These are phyloP conservation scores for Phytophthora foliorum DNA, from an alignment of 352 stramenopile genomes.

Conservation along the genomic window DNA sequence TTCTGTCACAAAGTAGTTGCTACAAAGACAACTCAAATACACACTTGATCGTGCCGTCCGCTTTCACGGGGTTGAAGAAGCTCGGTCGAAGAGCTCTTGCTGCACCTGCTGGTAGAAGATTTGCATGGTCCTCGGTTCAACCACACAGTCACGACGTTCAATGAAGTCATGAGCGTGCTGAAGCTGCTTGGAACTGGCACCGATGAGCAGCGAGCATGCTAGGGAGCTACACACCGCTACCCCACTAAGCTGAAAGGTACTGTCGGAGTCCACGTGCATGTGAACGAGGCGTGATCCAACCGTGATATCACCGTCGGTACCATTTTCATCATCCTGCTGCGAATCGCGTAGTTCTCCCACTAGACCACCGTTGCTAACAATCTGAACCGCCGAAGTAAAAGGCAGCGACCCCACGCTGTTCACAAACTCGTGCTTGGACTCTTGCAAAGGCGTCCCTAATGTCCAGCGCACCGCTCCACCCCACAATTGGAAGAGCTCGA, in stretches of 20 bases:
- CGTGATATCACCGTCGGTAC: background rate
- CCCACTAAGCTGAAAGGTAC: slow-evolving; percentile 41
- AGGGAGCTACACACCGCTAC: slow-evolving; percentile 38
- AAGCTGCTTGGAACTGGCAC: slow-evolving; percentile 23
- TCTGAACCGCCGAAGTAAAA: slow-evolving; percentile 25
- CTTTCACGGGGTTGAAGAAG: slow-evolving; percentile 4
- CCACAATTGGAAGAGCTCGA: slow-evolving; percentile 45
- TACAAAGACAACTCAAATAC: background rate
- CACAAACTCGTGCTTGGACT: slow-evolving; percentile 33
- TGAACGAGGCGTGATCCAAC: slow-evolving; percentile 40
- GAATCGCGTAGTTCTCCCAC: background rate
- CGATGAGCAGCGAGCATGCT: slow-evolving; percentile 35
- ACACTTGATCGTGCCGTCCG: background rate
- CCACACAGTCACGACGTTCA: background rate
- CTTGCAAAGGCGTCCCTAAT: slow-evolving; percentile 27
- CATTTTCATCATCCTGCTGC: slow-evolving; percentile 8
- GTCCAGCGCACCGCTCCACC: slow-evolving; percentile 42
- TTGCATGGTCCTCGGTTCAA: slow-evolving; percentile 6
- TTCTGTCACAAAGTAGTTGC: background rate
- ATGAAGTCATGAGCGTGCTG: slow-evolving; percentile 19
- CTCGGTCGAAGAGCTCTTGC: slow-evolving; percentile 29
- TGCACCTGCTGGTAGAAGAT: slow-evolving; percentile 38
- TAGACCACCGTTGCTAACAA: slow-evolving; percentile 33
- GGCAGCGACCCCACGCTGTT: slow-evolving; percentile 20
- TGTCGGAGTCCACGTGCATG: slow-evolving; percentile 42